Base-by-base conservation (phyloP, 768 basidiomycete genomes). In the Kondoa malvinella region DNA sequence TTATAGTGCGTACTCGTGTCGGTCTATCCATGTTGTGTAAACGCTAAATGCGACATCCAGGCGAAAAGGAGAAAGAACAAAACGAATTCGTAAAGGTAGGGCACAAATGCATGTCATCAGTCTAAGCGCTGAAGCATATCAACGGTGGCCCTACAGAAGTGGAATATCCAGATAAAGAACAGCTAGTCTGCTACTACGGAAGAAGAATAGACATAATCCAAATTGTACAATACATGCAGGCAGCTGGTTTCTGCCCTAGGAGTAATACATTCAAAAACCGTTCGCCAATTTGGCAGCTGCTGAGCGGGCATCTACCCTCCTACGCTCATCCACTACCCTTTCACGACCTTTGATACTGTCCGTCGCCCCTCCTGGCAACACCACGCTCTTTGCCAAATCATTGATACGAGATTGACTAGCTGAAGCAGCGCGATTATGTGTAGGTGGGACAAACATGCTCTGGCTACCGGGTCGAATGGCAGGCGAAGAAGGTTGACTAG, bases 241-340 rank as follows among this genome's bases (percentile, higher is more conserved):
- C 40, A 50, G 40, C 40, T 50, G 40, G 40, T 50, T 50, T 21
- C 21, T 8, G 12, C 21, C 8, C 40, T 50, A 8, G n/a, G n/a
- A n/a, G n/a, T 50, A 8, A 8, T 50, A 8, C 21, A 8, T 12
- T 69, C 56, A 69, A 31, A 69, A 69, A 26, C 57, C 64, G 25
- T 65, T 65, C 2, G 69, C 69, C 33, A 69, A 57, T 59, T 68
- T 58, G 57, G 66, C 56, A 32, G 69, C 69, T 26, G 69, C 69
- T 40, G 58, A 57, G 25, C 67, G 3, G 16, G 67, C 66, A 58
- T 69, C 69, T 2, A 59, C 66, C 21, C 69, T 61, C 61, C 66
- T 67, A 21, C 66, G n/a, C 29, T 69, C 69, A 32, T 69, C 69
- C n/a, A 60, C 65, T 61, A 56, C 26, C 29, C 31, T 59, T 27